Percentiles rank a stretch among this genome's conserved stretches.
phyloP scores from a whole-genome alignment of 768 basidiomycete species.

The Lentinula aciculospora region DNA sequence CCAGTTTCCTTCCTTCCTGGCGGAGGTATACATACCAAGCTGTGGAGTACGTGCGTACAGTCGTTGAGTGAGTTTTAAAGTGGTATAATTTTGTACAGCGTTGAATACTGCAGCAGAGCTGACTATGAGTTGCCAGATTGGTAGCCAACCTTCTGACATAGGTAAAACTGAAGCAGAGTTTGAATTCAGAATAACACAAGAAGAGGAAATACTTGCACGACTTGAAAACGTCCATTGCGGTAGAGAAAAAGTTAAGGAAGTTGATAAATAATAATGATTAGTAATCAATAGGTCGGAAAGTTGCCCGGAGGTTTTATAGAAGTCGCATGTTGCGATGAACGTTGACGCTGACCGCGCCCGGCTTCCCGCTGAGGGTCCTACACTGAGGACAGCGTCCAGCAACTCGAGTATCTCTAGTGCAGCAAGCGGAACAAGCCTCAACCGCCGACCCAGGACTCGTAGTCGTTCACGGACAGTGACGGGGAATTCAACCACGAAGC shows the following conservation, averaged over 20 bases:
- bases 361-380: background rate
- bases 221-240: background rate
- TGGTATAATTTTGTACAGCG: conserved; percentile 75
- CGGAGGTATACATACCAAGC: background rate
- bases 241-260: background rate
- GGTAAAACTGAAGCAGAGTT: conserved; percentile 60
- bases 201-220: background rate
- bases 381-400: conserved; percentile 41
- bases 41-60: conserved; percentile 55
- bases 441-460: conserved; percentile 48
- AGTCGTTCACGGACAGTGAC: conserved; percentile 43
- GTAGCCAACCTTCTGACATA: conserved; percentile 62
- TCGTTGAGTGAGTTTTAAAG: conserved; percentile 68
- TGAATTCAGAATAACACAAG: too few species aligned
- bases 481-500: conserved; percentile 8
- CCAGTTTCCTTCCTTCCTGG: background rate
- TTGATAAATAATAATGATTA: background rate
- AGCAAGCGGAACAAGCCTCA: conserved; percentile 43
- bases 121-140: conserved; percentile 85
- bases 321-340: conserved; percentile 20
- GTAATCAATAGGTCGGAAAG: background rate
- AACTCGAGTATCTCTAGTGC: conserved; percentile 46
- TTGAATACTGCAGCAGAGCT: conserved; percentile 81
- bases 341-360: conserved; percentile 20
- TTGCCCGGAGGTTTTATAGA: background rate